phyloP scores from a whole-genome alignment of 2,329 filamentous ascomycete genomes.

The Trichophaea hybrida region DNA sequence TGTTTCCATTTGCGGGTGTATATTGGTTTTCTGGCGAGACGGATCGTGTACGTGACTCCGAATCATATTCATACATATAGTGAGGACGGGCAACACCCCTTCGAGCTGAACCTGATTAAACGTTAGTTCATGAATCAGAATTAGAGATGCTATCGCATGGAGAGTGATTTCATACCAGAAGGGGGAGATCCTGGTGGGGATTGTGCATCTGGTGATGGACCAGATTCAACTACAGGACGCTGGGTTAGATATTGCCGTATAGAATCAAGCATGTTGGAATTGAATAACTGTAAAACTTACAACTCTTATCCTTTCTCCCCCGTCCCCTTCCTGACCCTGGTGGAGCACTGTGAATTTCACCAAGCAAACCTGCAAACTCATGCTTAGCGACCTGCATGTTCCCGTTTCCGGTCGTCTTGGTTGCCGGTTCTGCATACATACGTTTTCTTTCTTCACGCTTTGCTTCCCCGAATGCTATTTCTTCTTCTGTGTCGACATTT shows the following conservation, averaged over 20 bases:
- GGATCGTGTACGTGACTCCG: conserved; percentile 18
- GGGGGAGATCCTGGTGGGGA: conserved; percentile 21
- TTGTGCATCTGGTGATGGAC: conserved; percentile 19
- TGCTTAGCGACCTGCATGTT: conserved; percentile 52
- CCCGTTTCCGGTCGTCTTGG: conserved; percentile 54
- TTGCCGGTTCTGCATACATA: conserved; percentile 22
- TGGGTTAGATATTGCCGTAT: background rate
- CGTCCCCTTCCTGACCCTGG: background rate
- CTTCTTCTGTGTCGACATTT: conserved; percentile 59
- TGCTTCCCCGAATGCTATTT: conserved; percentile 54
- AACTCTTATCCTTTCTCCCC: conserved; percentile 2
- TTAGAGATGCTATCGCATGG: too few relatives aligned
- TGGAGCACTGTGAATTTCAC: conserved; percentile 2
- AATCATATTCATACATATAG: conserved; percentile 20
- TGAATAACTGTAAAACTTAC: conserved; percentile 25
- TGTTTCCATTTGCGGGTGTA: conserved; percentile 13
- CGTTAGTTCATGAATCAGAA: background rate
- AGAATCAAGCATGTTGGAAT: conserved; percentile 30
- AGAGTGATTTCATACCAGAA: conserved; percentile 10
- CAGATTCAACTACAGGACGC: conserved; percentile 11
- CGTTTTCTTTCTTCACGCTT: conserved; percentile 61
- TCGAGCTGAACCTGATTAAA: background rate
- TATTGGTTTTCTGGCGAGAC: conserved; percentile 17
- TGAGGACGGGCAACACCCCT: background rate
- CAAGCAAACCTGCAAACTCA: conserved; percentile 33